Percentiles rank a stretch among this genome's conserved stretches.
These are phyloP conservation scores for Penicillium fuscoglaucum DNA, from an alignment of 2,329 filamentous ascomycete species.

Conservation along the genomic window DNA sequence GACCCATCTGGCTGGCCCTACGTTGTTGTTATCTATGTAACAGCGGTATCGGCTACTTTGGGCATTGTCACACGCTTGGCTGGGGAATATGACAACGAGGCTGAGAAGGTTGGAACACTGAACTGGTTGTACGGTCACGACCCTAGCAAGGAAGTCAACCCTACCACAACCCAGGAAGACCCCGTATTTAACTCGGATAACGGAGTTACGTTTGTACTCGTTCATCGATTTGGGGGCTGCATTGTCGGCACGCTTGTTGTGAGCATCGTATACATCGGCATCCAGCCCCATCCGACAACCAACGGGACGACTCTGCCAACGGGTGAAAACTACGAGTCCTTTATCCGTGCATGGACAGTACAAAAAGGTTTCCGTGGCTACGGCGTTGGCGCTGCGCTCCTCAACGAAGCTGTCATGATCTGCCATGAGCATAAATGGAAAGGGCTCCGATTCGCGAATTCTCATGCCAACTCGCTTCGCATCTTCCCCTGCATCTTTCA, in stretches of 20 bases:
- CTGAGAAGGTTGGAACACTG: conserved; percentile 60
- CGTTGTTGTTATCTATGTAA: conserved; percentile 44
- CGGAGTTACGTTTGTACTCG: background rate
- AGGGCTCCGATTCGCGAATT: conserved; percentile 68
- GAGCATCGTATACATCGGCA: conserved; percentile 19
- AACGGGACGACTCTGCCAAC: background rate
- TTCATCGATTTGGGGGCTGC: conserved; percentile 42
- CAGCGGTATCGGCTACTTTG: conserved; percentile 64
- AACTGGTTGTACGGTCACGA: conserved; percentile 60
- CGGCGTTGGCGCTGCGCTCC: conserved; percentile 70
- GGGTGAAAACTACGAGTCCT: conserved; percentile 20
- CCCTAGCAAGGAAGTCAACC: conserved; percentile 55
- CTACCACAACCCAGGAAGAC: background rate
- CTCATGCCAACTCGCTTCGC: conserved; percentile 73
- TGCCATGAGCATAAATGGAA: conserved; percentile 69
- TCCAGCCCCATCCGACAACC: background rate
- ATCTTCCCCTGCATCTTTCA: conserved; percentile 54
- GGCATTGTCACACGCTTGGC: conserved; percentile 62
- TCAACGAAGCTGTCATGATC: conserved; percentile 70
- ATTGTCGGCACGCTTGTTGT: conserved; percentile 72
- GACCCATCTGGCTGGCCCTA: conserved; percentile 25
- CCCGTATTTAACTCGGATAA: background rate
- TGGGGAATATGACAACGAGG: conserved; percentile 61
- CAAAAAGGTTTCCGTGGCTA: conserved; percentile 66
- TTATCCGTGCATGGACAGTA: conserved; percentile 83